Evolutionary conservation across 345 rosid genomes (phyloP).

Genomic region (Citrus reticulata): DNA sequence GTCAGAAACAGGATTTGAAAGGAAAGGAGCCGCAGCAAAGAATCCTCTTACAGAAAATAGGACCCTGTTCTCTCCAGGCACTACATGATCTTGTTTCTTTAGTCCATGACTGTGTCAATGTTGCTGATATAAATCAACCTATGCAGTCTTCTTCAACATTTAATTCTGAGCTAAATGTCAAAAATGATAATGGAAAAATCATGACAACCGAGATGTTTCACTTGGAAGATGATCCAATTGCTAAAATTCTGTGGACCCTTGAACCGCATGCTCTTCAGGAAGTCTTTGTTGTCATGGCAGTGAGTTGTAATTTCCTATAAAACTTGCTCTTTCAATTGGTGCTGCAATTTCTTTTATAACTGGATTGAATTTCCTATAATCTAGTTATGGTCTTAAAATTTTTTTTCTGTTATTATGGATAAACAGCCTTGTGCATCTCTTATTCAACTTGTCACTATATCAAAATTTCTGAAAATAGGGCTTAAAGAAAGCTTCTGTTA

Average conservation of each 20-base stretch:
- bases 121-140: slow-evolving; percentile 32
- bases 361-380: neutral
- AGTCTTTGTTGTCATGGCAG: slow-evolving; percentile 69
- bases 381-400: neutral
- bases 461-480: neutral
- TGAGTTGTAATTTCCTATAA: slow-evolving; percentile 30
- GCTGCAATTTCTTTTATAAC: slow-evolving; percentile 10
- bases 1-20: slow-evolving; percentile 25
- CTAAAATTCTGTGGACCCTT: slow-evolving; percentile 62
- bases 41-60: slow-evolving; percentile 41
- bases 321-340: slow-evolving; percentile 2
- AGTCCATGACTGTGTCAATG: slow-evolving; percentile 62
- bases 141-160: slow-evolving; percentile 28
- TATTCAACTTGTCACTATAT: neutral
- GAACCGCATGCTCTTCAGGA: slow-evolving; percentile 47
- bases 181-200: slow-evolving; percentile 21
- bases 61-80: slow-evolving; percentile 45
- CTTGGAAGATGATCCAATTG: slow-evolving; percentile 70
- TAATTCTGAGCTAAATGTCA: slow-evolving; percentile 24
- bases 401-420: neutral
- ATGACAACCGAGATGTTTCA: slow-evolving; percentile 21
- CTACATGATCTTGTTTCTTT: slow-evolving; percentile 73
- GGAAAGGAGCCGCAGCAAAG: slow-evolving; percentile 26
- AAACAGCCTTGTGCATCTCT: neutral
- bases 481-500: neutral